phyloP scores from a whole-genome alignment of 139 green algal species.

The Chlorella sp. region DNA sequence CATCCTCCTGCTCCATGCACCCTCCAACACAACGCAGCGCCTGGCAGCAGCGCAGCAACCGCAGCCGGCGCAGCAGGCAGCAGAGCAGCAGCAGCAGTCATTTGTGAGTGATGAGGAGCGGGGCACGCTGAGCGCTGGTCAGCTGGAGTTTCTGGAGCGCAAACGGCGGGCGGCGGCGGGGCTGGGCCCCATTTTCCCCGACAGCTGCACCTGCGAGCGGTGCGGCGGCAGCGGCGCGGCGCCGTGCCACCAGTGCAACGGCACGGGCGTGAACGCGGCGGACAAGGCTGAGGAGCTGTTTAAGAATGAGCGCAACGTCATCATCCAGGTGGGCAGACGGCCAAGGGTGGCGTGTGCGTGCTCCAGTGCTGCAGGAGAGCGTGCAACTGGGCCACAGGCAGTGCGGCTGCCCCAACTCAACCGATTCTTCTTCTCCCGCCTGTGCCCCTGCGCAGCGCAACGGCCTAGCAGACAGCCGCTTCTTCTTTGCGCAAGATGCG shows the following conservation, averaged over 20 bases:
- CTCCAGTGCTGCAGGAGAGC: too few species aligned
- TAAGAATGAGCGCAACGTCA: neutral
- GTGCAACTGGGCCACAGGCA: too few species aligned
- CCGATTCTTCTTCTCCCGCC: too few species aligned
- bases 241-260: slow-evolving; percentile 21
- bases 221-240: slow-evolving; percentile 16
- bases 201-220: neutral
- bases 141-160: slow-evolving; percentile 40
- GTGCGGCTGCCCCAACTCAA: too few species aligned
- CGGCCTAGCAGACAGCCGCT: neutral
- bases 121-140: neutral
- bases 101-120: neutral
- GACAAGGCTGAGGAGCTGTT: slow-evolving; percentile 28
- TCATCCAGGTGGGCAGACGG: neutral
- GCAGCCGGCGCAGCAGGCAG: neutral
- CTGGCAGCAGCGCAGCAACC: neutral
- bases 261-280: slow-evolving; percentile 26
- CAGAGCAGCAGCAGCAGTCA: neutral
- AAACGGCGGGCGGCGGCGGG: slow-evolving; percentile 34
- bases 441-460: too few species aligned
- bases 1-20: neutral
- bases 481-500: slow-evolving; percentile 1
- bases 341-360: too few species aligned
- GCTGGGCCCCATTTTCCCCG: slow-evolving; percentile 34
- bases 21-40: neutral